phyloP scores from a whole-genome alignment of 306 rosid species.

The Medicago lupulina region DNA sequence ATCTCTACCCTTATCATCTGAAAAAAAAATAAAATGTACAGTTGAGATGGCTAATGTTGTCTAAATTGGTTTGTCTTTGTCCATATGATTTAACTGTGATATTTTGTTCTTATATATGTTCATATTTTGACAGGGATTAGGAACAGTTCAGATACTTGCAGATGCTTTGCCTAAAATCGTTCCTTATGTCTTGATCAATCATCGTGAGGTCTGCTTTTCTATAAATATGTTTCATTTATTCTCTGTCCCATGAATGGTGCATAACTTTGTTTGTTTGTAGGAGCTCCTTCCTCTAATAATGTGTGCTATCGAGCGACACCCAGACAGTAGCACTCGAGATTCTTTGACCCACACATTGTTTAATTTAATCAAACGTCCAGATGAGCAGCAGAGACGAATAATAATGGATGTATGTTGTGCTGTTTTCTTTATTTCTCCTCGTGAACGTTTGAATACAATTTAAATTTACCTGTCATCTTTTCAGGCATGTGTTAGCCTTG shows the following conservation, averaged over 20 bases:
- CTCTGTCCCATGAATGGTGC: not conserved
- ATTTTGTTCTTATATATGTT: constrained; percentile 33
- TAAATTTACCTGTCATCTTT: constrained; percentile 37
- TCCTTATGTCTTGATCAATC: constrained; percentile 95
- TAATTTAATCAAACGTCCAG: constrained; percentile 96
- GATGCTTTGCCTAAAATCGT: constrained; percentile 96
- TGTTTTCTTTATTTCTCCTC: constrained; percentile 1
- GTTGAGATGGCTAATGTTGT: no score
- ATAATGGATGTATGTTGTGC: constrained; percentile 86
- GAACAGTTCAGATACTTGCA: constrained; percentile 89
- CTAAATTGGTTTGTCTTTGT: no score
- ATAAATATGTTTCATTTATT: not conserved
- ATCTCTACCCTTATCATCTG: not conserved
- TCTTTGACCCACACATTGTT: constrained; percentile 95
- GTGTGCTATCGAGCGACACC: constrained; percentile 97
- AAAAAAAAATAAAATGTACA: no score
- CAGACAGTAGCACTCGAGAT: constrained; percentile 88
- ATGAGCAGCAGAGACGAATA: constrained; percentile 85
- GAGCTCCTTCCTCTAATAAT: constrained; percentile 95
- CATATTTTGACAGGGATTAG: constrained; percentile 66
- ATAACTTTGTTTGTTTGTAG: constrained; percentile 53
- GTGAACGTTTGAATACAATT: not conserved
- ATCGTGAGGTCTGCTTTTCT: constrained; percentile 75
- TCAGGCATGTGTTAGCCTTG: constrained; percentile 94
- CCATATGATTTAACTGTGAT: no score